Evolutionary conservation across 225 moss, liverwort and hornwort species (phyloP).

Genomic region (Pleurozium schreberi): DNA sequence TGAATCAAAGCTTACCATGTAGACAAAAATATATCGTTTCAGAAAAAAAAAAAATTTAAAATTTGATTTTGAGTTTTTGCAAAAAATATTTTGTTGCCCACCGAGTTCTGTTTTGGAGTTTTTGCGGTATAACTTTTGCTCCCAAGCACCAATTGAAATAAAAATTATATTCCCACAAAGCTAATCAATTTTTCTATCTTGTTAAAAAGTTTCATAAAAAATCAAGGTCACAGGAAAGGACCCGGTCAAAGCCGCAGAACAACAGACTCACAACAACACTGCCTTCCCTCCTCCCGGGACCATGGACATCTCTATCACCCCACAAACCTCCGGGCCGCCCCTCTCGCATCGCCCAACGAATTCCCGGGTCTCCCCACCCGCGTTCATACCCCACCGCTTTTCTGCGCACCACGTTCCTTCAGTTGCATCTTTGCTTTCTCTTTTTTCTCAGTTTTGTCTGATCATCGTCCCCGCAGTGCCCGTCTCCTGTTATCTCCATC

Average conservation of each 20-base stretch:
- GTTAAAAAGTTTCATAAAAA: neutral
- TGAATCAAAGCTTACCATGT: neutral
- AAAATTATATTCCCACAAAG: neutral
- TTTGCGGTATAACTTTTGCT: no score
- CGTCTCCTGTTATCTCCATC: neutral
- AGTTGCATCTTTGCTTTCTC: neutral
- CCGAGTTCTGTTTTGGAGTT: no score
- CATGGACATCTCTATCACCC: neutral
- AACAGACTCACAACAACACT: neutral
- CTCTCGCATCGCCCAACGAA: neutral
- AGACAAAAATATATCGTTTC: neutral
- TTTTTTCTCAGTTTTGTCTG: neutral
- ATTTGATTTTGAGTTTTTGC: no score
- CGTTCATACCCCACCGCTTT: neutral
- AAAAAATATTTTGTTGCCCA: accelerated
- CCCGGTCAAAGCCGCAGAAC: neutral
- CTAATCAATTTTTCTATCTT: neutral
- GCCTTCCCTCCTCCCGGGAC: neutral
- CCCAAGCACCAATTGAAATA: accelerated
- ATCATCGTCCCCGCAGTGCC: neutral
- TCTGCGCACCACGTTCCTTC: neutral
- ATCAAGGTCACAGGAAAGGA: no score
- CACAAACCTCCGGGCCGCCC: neutral
- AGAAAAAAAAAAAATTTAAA: accelerated
- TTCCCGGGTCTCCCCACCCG: neutral